phyloP scores from a whole-genome alignment of 108 stramenopile species.

The Skeletonema menzelii region DNA sequence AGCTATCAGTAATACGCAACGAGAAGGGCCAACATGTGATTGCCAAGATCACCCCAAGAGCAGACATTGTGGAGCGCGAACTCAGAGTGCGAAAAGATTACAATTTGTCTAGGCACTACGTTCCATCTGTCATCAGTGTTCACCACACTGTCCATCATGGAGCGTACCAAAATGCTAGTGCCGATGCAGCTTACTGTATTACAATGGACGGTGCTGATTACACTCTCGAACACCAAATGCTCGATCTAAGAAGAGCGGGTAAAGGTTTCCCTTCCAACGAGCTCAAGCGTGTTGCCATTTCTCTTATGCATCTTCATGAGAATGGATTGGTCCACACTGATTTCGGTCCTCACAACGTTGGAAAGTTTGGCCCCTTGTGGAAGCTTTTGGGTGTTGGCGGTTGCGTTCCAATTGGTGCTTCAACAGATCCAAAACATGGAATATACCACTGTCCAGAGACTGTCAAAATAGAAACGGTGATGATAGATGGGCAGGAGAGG shows the following conservation, averaged over 20 bases:
- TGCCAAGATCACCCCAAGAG: slow-evolving; percentile 86
- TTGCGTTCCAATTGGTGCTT: slow-evolving; percentile 65
- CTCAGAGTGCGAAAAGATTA: slow-evolving; percentile 84
- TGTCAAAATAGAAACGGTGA: slow-evolving; percentile 62
- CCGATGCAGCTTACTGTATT: slow-evolving; percentile 89
- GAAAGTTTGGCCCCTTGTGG: slow-evolving; percentile 86
- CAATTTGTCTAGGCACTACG: slow-evolving; percentile 87
- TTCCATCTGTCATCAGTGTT: slow-evolving; percentile 89
- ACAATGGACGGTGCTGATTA: slow-evolving; percentile 93
- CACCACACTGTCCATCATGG: slow-evolving; percentile 92
- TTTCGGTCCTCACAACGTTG: slow-evolving; percentile 90
- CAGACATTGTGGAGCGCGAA: slow-evolving; percentile 88
- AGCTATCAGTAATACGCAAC: slow-evolving; percentile 70
- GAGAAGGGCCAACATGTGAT: slow-evolving; percentile 92
- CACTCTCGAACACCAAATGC: slow-evolving; percentile 88
- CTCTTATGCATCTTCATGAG: slow-evolving; percentile 86
- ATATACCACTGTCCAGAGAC: slow-evolving; percentile 90
- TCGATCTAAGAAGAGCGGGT: slow-evolving; percentile 78
- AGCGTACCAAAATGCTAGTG: slow-evolving; percentile 89
- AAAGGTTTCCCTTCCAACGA: slow-evolving; percentile 81
- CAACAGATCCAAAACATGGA: slow-evolving; percentile 80
- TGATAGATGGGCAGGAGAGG: slow-evolving; percentile 34
- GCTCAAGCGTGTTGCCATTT: slow-evolving; percentile 83
- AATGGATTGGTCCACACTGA: slow-evolving; percentile 87
- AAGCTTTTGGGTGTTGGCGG: slow-evolving; percentile 88